These are phyloP conservation scores for Acacia melanoxylon DNA, from an alignment of 306 rosid genomes.

Conservation along the genomic window DNA sequence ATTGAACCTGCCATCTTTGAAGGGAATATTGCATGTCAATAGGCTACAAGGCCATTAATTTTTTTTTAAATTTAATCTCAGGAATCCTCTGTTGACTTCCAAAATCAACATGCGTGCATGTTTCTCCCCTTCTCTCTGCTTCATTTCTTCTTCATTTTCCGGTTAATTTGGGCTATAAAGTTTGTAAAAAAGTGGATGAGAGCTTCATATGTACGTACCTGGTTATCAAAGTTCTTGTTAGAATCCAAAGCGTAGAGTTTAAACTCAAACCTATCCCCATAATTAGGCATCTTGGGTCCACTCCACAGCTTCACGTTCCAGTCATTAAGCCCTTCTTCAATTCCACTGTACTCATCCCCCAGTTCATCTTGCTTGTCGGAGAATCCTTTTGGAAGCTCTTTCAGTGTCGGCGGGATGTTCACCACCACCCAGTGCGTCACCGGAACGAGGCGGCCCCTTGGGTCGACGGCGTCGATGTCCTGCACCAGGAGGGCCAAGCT, in stretches of 20 bases:
- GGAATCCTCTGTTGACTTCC: no score
- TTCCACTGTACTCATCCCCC: conserved; percentile 6
- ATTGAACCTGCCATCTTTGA: no score
- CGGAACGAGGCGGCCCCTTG: background rate
- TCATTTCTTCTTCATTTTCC: no score
- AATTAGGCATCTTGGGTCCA: conserved; percentile 31
- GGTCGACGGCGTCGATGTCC: conserved; percentile 11
- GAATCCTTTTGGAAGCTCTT: conserved; percentile 25
- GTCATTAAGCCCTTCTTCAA: conserved; percentile 39
- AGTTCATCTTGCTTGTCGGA: conserved; percentile 22
- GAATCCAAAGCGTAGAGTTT: conserved; percentile 27
- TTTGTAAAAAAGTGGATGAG: no score
- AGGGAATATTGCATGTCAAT: no score
- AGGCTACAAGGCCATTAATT: no score
- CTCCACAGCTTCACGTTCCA: conserved; percentile 32
- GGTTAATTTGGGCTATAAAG: no score
- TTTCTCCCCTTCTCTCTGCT: no score
- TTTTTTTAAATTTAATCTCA: no score
- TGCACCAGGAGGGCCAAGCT: conserved; percentile 28
- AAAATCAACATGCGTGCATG: no score
- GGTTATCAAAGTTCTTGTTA: conserved; percentile 17
- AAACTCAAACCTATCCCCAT: conserved; percentile 32
- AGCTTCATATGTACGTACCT: background rate
- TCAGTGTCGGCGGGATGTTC: conserved; percentile 23
- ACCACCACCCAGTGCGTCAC: conserved; percentile 31